These are phyloP conservation scores for Silene latifolia DNA, from an alignment of 148 eudicot species.

Conservation along the genomic window DNA sequence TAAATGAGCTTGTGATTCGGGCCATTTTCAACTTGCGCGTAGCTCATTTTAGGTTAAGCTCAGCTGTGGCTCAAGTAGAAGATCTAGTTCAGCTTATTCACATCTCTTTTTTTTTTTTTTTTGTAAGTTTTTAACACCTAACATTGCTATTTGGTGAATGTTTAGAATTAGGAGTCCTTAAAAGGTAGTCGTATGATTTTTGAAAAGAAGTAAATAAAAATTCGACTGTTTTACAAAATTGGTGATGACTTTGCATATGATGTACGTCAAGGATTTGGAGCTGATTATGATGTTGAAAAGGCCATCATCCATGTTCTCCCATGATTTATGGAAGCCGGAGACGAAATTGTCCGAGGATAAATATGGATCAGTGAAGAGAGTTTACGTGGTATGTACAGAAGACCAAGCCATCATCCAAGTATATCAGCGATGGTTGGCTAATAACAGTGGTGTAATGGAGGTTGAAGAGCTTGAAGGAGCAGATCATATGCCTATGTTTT, in stretches of 20 bases:
- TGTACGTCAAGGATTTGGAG: slow-evolving; percentile 35
- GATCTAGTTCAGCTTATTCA: too few relatives aligned
- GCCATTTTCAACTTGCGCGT: too few relatives aligned
- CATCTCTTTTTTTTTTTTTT: too few relatives aligned
- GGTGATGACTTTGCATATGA: not conserved
- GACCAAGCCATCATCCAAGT: slow-evolving; percentile 31
- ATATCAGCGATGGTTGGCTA: slow-evolving; percentile 42
- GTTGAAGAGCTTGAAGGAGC: slow-evolving; percentile 33
- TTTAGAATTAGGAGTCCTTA: too few relatives aligned
- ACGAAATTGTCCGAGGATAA: slow-evolving; percentile 29
- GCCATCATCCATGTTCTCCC: slow-evolving; percentile 28
- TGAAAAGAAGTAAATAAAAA: too few relatives aligned
- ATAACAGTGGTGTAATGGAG: slow-evolving; percentile 35
- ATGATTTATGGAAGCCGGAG: slow-evolving; percentile 23
- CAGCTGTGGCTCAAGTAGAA: too few relatives aligned
- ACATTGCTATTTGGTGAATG: too few relatives aligned
- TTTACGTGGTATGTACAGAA: slow-evolving; percentile 32
- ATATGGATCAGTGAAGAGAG: slow-evolving; percentile 35
- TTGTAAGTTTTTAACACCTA: too few relatives aligned
- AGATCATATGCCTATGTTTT: slow-evolving; percentile 61
- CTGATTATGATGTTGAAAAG: slow-evolving; percentile 36
- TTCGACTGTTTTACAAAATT: too few relatives aligned
- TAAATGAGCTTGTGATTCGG: too few relatives aligned
- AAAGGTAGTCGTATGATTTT: too few relatives aligned
- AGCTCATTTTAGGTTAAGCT: too few relatives aligned